These are phyloP conservation scores for Selaginella tamariscina DNA, from an alignment of 75 land plant genomes.

Conservation along the genomic window DNA sequence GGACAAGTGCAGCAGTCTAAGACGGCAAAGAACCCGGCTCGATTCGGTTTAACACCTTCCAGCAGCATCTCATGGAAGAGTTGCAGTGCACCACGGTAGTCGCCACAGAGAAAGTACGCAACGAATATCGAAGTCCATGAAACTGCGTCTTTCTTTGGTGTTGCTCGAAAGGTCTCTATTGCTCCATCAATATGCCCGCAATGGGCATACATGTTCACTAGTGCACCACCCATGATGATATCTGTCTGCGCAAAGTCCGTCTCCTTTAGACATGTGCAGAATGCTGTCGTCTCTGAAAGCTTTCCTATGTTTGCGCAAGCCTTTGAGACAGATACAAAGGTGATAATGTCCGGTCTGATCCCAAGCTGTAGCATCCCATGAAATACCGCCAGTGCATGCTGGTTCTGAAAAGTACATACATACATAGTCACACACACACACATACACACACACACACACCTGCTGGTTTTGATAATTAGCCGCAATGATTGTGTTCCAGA, in stretches of 20 bases:
- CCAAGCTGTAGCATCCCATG: background rate
- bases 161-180: constrained; percentile 19
- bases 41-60: background rate
- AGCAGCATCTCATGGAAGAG: background rate
- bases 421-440: too few species aligned
- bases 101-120: constrained; percentile 18
- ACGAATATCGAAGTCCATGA: constrained; percentile 66
- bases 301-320: background rate
- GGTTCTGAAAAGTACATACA: too few species aligned
- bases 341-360: background rate
- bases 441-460: background rate
- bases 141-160: constrained; percentile 34
- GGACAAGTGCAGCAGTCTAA: background rate
- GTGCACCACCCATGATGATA: constrained; percentile 42
- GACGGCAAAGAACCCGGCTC: background rate
- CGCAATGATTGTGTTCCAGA: background rate
- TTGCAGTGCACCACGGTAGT: background rate
- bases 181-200: constrained; percentile 42
- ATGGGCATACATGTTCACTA: constrained; percentile 62
- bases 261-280: constrained; percentile 13
- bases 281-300: background rate
- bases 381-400: background rate
- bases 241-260: constrained; percentile 36
- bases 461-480: background rate
- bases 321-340: background rate